Evolutionary conservation across 2,329 filamentous ascomycete species (phyloP).

Genomic region (Scedosporium dehoogii): DNA sequence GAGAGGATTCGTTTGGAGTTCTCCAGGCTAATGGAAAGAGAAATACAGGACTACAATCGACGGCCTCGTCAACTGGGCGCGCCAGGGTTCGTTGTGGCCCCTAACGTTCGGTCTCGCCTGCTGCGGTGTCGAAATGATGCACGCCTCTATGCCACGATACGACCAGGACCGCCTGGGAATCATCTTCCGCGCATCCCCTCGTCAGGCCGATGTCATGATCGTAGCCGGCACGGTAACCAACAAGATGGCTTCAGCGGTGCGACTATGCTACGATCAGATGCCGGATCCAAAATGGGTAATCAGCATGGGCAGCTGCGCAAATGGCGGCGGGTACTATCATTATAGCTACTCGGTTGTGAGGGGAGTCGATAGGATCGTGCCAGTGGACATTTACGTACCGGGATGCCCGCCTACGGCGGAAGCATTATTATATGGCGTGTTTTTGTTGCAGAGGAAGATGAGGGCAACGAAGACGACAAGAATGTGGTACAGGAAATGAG

Average conservation of each 20-base stretch:
- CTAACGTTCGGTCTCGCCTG: constrained; percentile 84
- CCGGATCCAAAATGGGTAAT: constrained; percentile 83
- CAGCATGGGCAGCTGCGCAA: constrained; percentile 77
- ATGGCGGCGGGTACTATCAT: constrained; percentile 79
- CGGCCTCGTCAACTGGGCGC: constrained; percentile 72
- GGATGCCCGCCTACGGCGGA: constrained; percentile 57
- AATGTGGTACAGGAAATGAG: constrained; percentile 49
- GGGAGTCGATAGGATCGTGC: constrained; percentile 67
- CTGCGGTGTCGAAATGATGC: constrained; percentile 91
- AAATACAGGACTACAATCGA: constrained; percentile 61
- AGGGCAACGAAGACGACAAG: constrained; percentile 44
- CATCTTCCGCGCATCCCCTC: constrained; percentile 80
- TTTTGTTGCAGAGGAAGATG: constrained; percentile 71
- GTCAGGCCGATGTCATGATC: constrained; percentile 88
- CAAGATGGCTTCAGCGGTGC: constrained; percentile 87
- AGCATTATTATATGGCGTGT: constrained; percentile 58
- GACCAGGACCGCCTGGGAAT: constrained; percentile 83
- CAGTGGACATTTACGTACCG: constrained; percentile 72
- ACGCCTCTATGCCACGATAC: constrained; percentile 77
- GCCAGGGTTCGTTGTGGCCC: constrained; percentile 78
- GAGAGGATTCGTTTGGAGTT: background rate
- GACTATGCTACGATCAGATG: constrained; percentile 94
- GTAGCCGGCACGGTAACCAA: constrained; percentile 88
- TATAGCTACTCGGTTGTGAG: constrained; percentile 72
- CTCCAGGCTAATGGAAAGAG: background rate